Percentiles rank a stretch among this genome's conserved stretches.
Evolutionary conservation across 2,329 filamentous ascomycete species (phyloP).

Genomic region (Stagonosporopsis vannaccii): DNA sequence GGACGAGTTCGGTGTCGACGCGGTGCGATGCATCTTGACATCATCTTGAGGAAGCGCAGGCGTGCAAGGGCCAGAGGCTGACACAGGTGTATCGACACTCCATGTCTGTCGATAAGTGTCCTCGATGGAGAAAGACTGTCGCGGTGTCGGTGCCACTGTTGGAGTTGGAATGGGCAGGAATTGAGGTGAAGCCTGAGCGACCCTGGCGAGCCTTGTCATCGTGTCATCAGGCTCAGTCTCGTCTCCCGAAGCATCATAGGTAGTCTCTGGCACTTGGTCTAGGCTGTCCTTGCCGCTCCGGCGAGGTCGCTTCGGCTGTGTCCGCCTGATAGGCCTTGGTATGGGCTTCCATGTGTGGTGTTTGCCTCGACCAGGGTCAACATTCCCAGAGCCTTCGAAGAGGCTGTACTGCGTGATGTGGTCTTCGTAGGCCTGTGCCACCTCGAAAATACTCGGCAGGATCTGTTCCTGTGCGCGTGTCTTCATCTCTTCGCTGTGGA

Average conservation of each 20-base stretch:
- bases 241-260: slow-evolving; percentile 21
- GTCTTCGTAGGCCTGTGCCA: slow-evolving; percentile 40
- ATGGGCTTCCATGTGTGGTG: slow-evolving; percentile 33
- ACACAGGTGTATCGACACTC: not conserved
- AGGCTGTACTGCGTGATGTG: slow-evolving; percentile 35
- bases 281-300: not conserved
- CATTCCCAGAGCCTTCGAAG: slow-evolving; percentile 30
- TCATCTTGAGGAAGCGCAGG: slow-evolving; percentile 5
- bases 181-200: not conserved
- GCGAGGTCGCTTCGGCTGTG: slow-evolving; percentile 22
- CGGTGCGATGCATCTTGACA: slow-evolving; percentile 1
- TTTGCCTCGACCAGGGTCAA: slow-evolving; percentile 31
- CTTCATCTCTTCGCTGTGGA: slow-evolving; percentile 38
- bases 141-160: not conserved
- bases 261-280: not conserved
- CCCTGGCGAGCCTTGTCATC: not conserved
- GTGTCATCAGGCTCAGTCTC: slow-evolving; percentile 36
- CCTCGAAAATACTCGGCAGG: slow-evolving; percentile 39
- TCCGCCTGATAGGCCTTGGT: slow-evolving; percentile 26
- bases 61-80: slow-evolving; percentile 5
- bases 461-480: slow-evolving; percentile 33
- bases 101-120: not conserved
- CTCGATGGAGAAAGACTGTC: not conserved
- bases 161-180: not conserved
- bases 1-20: slow-evolving; percentile 13